phyloP scores from a whole-genome alignment of 371 early-diverging fungal genomes.

The Amoeboaphelidium occidentale region DNA sequence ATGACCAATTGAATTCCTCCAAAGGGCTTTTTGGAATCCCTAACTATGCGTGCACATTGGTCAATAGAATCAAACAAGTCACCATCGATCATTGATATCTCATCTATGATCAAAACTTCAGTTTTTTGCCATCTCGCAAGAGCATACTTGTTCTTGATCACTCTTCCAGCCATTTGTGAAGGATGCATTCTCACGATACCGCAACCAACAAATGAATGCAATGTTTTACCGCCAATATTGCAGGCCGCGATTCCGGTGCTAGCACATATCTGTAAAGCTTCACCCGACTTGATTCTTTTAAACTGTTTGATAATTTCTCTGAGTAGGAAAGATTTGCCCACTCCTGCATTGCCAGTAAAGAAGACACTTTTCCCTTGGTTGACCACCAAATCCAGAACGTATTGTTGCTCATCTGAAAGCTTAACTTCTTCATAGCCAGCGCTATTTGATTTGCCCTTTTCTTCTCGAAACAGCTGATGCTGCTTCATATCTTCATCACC shows the following conservation, averaged over 20 bases:
- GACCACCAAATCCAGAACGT: background rate
- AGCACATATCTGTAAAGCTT: conserved; percentile 17
- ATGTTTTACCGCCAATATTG: conserved; percentile 46
- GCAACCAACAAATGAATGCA: conserved; percentile 55
- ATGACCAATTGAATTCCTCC: conserved; percentile 60
- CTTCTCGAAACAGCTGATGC: no score
- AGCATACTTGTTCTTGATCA: conserved; percentile 27
- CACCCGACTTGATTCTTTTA: background rate
- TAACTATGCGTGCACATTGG: conserved; percentile 10
- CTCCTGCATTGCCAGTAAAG: conserved; percentile 53
- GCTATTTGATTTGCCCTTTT: no score
- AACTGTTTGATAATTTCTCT: conserved; percentile 14
- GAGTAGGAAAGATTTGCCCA: conserved; percentile 13
- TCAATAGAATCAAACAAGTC: conserved; percentile 11
- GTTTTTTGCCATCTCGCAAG: conserved; percentile 11
- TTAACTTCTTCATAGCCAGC: background rate
- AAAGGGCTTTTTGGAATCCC: conserved; percentile 28
- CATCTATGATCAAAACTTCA: conserved; percentile 30
- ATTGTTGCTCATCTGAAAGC: background rate
- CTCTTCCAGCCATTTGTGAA: conserved; percentile 14
- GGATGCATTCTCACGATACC: conserved; percentile 29
- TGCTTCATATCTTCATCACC: no score
- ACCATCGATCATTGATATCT: conserved; percentile 25
- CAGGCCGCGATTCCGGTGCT: conserved; percentile 69
- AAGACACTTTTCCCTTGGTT: conserved; percentile 26